phyloP scores from a whole-genome alignment of 768 basidiomycete species.

The Tubosaeta brunneosetosa region DNA sequence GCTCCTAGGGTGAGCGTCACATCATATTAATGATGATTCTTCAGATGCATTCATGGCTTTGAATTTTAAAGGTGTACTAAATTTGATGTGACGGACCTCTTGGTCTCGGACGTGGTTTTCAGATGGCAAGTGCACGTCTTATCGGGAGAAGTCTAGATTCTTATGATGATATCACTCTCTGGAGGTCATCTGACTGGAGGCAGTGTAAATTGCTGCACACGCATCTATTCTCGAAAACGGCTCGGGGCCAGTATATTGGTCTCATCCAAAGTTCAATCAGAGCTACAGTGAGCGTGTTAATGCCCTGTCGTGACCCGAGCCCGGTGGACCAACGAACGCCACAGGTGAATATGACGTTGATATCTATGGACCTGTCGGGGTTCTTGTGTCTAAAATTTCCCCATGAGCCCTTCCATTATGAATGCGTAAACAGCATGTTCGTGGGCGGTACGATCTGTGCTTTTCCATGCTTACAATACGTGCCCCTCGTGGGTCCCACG shows the following conservation, averaged over 20 bases:
- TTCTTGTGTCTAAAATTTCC: neutral
- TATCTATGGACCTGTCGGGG: neutral
- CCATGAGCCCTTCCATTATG: neutral
- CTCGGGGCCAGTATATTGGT: neutral
- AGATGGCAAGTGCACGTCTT: neutral
- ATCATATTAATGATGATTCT: neutral
- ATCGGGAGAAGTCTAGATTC: neutral
- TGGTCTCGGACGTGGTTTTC: neutral
- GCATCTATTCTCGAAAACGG: neutral
- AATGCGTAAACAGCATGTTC: neutral
- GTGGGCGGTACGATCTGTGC: neutral
- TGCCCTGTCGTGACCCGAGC: neutral
- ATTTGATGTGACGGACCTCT: neutral
- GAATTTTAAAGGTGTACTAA: neutral
- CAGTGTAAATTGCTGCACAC: neutral
- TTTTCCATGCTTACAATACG: neutral
- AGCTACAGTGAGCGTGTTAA: neutral
- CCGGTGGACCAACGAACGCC: neutral
- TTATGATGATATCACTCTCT: neutral
- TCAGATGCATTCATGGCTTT: neutral
- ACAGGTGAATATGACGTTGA: neutral
- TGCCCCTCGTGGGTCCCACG: neutral
- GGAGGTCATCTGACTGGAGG: neutral
- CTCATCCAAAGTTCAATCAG: neutral
- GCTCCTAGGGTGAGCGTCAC: neutral